Conservation (phyloP, 345 rosid genomes). For the Eucalyptus paniculata region DNA sequence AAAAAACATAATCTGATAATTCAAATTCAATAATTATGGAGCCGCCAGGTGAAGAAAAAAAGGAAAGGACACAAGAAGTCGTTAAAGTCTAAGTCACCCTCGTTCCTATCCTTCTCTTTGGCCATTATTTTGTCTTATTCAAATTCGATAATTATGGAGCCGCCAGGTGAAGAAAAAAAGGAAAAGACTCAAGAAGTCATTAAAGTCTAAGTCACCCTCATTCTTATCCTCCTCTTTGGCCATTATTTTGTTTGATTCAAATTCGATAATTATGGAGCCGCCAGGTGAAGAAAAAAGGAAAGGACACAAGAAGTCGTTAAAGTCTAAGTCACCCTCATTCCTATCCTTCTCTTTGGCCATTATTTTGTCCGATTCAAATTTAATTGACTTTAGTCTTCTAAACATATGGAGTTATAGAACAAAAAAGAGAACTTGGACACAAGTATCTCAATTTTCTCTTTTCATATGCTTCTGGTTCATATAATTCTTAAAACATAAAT, state of each 20-base stretch:
- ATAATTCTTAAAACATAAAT: background rate
- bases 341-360: background rate
- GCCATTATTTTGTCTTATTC: background rate
- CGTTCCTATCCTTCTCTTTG: background rate
- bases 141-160: background rate
- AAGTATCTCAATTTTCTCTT: background rate
- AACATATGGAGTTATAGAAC: too few relatives aligned
- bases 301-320: background rate
- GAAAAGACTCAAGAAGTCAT: background rate
- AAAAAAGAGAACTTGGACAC: too few relatives aligned
- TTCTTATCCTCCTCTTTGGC: background rate
- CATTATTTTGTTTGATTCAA: too few relatives aligned
- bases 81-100: background rate
- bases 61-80: background rate
- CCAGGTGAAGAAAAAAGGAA: background rate
- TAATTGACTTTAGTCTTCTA: background rate
- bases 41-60: background rate
- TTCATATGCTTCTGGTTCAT: background rate
- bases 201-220: too few relatives aligned
- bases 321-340: too few relatives aligned
- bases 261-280: background rate
- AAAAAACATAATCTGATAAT: too few relatives aligned
- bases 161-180: background rate
- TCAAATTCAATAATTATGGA: background rate
- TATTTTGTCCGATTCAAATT: background rate